phyloP scores from a whole-genome alignment of 805 yeast species.

The Saccharomyces eubayanus region DNA sequence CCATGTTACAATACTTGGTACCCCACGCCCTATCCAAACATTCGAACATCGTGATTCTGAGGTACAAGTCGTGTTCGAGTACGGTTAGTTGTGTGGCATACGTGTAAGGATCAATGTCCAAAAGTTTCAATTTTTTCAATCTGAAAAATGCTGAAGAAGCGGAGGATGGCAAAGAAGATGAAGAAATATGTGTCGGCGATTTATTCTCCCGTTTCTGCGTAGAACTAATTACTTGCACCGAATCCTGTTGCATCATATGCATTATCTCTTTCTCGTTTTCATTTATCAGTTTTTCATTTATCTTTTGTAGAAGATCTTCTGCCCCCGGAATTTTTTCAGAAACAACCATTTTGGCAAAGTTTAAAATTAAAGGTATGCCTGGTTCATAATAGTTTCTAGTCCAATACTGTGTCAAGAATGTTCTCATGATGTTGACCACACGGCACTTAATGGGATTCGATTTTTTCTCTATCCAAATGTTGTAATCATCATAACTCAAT shows the following conservation, averaged over 20 bases:
- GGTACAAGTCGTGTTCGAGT: conserved; percentile 62
- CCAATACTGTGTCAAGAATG: conserved; percentile 67
- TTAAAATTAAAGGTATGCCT: conserved; percentile 32
- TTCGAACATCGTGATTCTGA: conserved; percentile 61
- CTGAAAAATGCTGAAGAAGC: conserved; percentile 15
- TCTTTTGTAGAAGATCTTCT: conserved; percentile 33
- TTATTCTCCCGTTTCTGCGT: not conserved
- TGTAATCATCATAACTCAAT: conserved; percentile 70
- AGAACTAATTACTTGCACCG: not conserved
- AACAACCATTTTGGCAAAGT: conserved; percentile 35
- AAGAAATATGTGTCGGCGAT: not conserved
- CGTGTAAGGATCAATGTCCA: conserved; percentile 64
- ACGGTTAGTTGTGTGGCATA: conserved; percentile 80
- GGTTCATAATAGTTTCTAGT: conserved; percentile 47
- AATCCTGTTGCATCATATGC: not conserved
- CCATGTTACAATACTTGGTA: conserved; percentile 48
- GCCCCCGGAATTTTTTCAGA: conserved; percentile 39
- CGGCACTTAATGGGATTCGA: conserved; percentile 57
- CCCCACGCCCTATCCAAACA: conserved; percentile 75
- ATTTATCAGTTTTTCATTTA: conserved; percentile 29
- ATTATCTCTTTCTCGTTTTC: conserved; percentile 18
- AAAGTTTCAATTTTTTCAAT: conserved; percentile 39
- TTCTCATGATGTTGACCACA: conserved; percentile 57
- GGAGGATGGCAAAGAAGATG: conserved; percentile 1
- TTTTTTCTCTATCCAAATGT: conserved; percentile 65